These are phyloP conservation scores for Candolleomyces aberdarensis DNA, from an alignment of 768 basidiomycete species.

Conservation along the genomic window DNA sequence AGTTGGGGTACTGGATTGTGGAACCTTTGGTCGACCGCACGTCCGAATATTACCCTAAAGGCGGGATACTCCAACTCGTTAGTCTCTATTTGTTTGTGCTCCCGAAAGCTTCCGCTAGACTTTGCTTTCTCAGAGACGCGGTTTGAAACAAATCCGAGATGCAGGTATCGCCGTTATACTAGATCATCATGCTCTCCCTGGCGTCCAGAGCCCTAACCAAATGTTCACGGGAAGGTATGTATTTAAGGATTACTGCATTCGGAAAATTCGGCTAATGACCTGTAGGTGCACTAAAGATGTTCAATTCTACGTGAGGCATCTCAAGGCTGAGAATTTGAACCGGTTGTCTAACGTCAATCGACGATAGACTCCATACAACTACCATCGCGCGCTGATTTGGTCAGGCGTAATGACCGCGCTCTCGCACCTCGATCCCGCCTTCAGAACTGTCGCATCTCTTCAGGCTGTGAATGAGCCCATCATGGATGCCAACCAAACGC, in stretches of 20 bases:
- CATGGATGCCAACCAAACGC: constrained; percentile 66
- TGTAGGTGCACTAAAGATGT: constrained; percentile 63
- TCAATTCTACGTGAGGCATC: constrained; percentile 62
- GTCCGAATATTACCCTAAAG: constrained; percentile 63
- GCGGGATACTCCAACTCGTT: constrained; percentile 66
- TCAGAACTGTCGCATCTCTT: constrained; percentile 63
- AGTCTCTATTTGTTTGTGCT: constrained; percentile 12
- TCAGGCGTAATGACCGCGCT: constrained; percentile 75
- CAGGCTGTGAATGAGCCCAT: constrained; percentile 80
- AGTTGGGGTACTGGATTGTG: constrained; percentile 85
- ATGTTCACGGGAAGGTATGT: constrained; percentile 67
- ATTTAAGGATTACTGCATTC: background rate
- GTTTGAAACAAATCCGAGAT: constrained; percentile 52
- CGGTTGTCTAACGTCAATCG: background rate
- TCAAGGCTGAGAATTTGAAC: too few relatives aligned
- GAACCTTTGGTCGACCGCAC: constrained; percentile 64
- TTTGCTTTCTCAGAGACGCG: constrained; percentile 35
- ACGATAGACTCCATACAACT: constrained; percentile 62
- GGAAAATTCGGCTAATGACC: background rate
- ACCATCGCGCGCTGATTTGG: constrained; percentile 78
- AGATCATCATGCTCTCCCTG: constrained; percentile 67
- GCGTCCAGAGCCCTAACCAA: constrained; percentile 59
- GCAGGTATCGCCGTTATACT: constrained; percentile 69
- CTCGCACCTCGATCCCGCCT: constrained; percentile 65
- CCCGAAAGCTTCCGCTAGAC: too few relatives aligned